These are phyloP conservation scores for Sparassis latifolia DNA, from an alignment of 1,284 basidiomycete species.

Conservation along the genomic window DNA sequence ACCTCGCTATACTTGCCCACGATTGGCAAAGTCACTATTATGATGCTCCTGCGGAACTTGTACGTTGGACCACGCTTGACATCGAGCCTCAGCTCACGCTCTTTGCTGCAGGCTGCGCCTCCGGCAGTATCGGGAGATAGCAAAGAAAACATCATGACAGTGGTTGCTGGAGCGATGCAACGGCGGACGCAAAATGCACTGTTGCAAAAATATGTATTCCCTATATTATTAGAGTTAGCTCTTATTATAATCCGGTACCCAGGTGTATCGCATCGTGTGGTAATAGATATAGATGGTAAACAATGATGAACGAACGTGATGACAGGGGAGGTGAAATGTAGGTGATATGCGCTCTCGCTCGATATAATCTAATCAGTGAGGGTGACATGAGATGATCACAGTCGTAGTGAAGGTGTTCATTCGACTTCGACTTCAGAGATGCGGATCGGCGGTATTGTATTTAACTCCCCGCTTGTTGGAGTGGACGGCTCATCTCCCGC, in stretches of 20 bases:
- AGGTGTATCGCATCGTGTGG: constrained; percentile 4
- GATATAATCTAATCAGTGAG: neutral
- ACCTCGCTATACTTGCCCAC: constrained; percentile 90
- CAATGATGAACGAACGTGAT: neutral
- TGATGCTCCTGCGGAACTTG: constrained; percentile 95
- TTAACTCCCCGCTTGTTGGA: constrained; percentile 15
- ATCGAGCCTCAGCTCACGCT: neutral
- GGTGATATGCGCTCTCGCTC: no score
- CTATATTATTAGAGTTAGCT: no score
- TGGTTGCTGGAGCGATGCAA: no score
- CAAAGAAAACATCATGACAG: constrained; percentile 4
- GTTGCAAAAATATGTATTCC: neutral
- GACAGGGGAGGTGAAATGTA: neutral
- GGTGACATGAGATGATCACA: neutral
- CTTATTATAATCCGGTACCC: neutral
- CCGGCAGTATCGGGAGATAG: constrained; percentile 54
- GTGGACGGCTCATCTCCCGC: constrained; percentile 35
- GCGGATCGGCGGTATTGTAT: constrained; percentile 22
- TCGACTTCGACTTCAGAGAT: constrained; percentile 34
- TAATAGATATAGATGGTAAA: neutral
- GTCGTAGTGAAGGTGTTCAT: neutral
- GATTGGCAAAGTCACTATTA: constrained; percentile 94
- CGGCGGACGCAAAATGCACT: no score
- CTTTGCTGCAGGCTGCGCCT: constrained; percentile 54
- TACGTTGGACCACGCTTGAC: constrained; percentile 28